A percentile compares a stretch with the other conserved stretches of the same genome.
phyloP scores from a whole-genome alignment of 2,329 filamentous ascomycete genomes.

The Neobulgaria alba region DNA sequence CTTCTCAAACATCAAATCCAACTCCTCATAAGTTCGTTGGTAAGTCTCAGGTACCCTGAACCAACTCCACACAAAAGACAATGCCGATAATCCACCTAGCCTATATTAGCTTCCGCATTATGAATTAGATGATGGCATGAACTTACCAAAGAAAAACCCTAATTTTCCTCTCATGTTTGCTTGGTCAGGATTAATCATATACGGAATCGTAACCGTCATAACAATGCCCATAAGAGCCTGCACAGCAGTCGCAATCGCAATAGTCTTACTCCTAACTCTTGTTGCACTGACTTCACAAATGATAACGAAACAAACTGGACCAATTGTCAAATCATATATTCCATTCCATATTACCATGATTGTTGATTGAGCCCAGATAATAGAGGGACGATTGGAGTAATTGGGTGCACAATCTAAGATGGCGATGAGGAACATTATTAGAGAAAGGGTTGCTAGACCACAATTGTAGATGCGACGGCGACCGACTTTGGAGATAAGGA shows the following conservation, averaged over 20 bases:
- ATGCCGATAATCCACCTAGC: neutral
- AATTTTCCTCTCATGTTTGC: conserved; percentile 23
- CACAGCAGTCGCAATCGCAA: conserved; percentile 18
- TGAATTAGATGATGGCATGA: neutral
- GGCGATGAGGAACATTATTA: conserved; percentile 39
- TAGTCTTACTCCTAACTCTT: conserved; percentile 29
- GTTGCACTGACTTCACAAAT: conserved; percentile 37
- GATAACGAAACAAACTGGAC: conserved; percentile 34
- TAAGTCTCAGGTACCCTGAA: neutral
- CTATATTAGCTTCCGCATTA: neutral
- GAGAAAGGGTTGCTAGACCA: conserved; percentile 44
- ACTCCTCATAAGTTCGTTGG: neutral
- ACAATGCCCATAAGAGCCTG: conserved; percentile 16
- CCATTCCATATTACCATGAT: conserved; percentile 15
- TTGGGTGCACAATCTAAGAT: conserved; percentile 1
- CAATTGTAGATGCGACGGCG: conserved; percentile 55
- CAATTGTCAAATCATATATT: conserved; percentile 21
- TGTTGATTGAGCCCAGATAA: conserved; percentile 1
- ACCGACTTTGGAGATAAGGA: conserved; percentile 53
- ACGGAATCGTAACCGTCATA: conserved; percentile 22
- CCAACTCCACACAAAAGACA: neutral
- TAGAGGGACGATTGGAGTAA: neutral
- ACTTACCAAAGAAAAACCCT: conserved; percentile 25
- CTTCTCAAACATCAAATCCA: conserved; percentile 1
- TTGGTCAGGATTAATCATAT: conserved; percentile 30